Evolutionary conservation across 129 eudicot genomes (phyloP).

Genomic region (Pulicaria dysenterica): DNA sequence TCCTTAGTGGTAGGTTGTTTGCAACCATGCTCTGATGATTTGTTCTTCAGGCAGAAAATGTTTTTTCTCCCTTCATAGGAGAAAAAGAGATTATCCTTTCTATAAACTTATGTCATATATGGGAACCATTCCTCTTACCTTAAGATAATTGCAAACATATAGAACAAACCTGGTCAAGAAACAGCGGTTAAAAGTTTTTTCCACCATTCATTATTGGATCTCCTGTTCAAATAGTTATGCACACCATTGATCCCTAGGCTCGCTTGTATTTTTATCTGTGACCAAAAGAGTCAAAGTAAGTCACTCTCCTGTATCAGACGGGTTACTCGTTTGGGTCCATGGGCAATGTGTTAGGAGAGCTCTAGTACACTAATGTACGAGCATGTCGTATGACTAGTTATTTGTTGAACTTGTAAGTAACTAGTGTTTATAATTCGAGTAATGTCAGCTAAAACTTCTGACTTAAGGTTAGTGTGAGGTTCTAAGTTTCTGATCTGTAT

Average conservation of each 20-base stretch:
- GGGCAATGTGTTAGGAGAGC: background rate
- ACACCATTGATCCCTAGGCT: background rate
- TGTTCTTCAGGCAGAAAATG: background rate
- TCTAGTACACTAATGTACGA: background rate
- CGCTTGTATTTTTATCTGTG: background rate
- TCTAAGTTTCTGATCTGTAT: background rate
- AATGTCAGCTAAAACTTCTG: slow-evolving; percentile 7
- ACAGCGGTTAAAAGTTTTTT: background rate
- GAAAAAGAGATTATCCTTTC: background rate
- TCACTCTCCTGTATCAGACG: background rate
- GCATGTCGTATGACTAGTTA: background rate
- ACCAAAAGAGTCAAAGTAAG: slow-evolving; percentile 5
- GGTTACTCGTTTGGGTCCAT: background rate
- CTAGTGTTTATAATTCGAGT: background rate
- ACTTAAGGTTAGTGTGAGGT: background rate
- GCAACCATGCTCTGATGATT: background rate
- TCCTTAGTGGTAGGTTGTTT: background rate
- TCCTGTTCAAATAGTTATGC: background rate
- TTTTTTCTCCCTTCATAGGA: background rate
- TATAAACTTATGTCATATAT: background rate
- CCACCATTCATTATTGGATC: background rate
- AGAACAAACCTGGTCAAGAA: background rate
- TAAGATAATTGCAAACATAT: background rate
- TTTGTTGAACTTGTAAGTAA: background rate
- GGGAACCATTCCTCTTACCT: background rate